phyloP scores from a whole-genome alignment of 768 basidiomycete genomes.

The Kwoniella sp. region DNA sequence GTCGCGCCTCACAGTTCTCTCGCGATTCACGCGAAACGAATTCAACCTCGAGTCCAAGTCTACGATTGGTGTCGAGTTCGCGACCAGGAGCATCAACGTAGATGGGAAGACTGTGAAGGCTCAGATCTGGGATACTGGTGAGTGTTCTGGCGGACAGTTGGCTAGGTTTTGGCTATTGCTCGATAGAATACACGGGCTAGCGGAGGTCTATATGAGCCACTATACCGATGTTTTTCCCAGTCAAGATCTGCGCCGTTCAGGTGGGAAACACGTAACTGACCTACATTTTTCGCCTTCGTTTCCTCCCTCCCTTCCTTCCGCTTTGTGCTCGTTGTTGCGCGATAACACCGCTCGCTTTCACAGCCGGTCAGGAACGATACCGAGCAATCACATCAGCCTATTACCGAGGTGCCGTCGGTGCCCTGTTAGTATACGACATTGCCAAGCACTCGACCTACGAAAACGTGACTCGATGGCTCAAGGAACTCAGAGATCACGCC shows the following conservation, averaged over 20 bases:
- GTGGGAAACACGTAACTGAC: no score
- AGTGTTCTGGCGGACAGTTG: no score
- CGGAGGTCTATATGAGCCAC: no score
- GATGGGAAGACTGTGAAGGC: conserved; percentile 97
- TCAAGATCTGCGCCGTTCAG: no score
- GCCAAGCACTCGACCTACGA: conserved; percentile 69
- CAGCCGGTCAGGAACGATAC: conserved; percentile 96
- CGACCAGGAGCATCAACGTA: conserved; percentile 91
- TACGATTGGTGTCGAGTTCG: conserved; percentile 98
- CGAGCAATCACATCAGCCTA: conserved; percentile 97
- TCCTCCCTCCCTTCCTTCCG: not conserved
- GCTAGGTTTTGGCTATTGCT: no score
- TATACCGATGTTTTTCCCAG: no score
- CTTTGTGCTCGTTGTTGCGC: not conserved
- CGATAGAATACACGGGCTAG: no score
- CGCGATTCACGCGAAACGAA: conserved; percentile 98
- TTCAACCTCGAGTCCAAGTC: conserved; percentile 99
- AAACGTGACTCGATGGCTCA: conserved; percentile 93
- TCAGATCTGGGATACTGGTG: conserved; percentile 98
- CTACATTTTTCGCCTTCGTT: no score
- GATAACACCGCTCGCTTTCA: not conserved
- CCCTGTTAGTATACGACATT: conserved; percentile 57
- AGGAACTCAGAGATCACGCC: conserved; percentile 94
- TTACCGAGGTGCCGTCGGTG: conserved; percentile 85
- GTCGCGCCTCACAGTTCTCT: conserved; percentile 70